A percentile compares a stretch with the other conserved stretches of the same genome.
Conservation (phyloP, 257 asterid species). For the Solanum ossicruentum region DNA sequence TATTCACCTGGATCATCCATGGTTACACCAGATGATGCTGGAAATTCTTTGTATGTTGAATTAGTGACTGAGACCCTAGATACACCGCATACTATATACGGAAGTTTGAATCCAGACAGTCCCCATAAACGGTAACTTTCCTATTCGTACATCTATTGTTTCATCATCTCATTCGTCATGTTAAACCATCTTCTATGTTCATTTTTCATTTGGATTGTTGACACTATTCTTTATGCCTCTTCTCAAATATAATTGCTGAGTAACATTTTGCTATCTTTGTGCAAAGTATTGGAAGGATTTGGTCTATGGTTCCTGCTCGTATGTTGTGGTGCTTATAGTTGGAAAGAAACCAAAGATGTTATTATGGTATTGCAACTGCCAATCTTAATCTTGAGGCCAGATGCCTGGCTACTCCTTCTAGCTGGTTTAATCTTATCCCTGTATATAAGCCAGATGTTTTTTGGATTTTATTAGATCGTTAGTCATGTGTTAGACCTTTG, state of each 20-base stretch:
- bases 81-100: constrained; percentile 82
- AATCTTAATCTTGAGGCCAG: neutral
- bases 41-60: constrained; percentile 22
- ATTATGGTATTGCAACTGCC: neutral
- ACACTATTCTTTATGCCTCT: neutral
- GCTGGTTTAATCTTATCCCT: neutral
- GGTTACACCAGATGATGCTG: constrained; percentile 14
- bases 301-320: neutral
- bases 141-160: neutral
- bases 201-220: neutral
- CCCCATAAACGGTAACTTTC: constrained; percentile 69
- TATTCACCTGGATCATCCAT: constrained; percentile 21
- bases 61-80: constrained; percentile 54
- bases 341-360: neutral
- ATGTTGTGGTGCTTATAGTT: neutral
- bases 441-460: neutral
- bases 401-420: neutral
- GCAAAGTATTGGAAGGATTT: neutral
- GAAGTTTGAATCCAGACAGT: constrained; percentile 71
- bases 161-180: neutral
- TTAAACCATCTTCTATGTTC: neutral
- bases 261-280: neutral
- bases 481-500: neutral
- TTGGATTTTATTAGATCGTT: neutral
- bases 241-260: neutral